Conservation (phyloP, 495 filamentous ascomycete genomes). For the Hamigera avellanea region DNA sequence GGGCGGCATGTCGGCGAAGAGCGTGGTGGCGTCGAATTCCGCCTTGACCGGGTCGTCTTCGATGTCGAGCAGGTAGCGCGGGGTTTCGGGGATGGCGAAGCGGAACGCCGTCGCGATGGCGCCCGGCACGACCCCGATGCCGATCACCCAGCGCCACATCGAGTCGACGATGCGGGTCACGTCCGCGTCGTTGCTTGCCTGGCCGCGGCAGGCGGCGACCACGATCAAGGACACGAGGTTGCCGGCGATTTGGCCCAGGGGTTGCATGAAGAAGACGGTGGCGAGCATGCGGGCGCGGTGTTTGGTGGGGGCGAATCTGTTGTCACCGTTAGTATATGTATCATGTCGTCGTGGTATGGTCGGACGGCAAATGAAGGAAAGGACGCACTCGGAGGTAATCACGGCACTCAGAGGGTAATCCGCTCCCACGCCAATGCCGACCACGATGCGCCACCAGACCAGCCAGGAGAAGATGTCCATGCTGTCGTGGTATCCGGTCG, state of each 20-base stretch:
- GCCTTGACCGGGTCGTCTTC: slow-evolving; percentile 34
- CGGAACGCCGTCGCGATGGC: slow-evolving; percentile 46
- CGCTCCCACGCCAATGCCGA: slow-evolving; percentile 48
- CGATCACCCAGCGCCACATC: slow-evolving; percentile 51
- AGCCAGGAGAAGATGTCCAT: slow-evolving; percentile 48
- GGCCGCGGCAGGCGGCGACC: slow-evolving; percentile 23
- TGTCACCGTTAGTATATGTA: neutral
- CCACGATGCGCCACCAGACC: slow-evolving; percentile 45
- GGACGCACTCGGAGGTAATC: slow-evolving; percentile 46
- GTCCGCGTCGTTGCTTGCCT: slow-evolving; percentile 17
- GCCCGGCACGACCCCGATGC: slow-evolving; percentile 49
- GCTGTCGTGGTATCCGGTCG: slow-evolving; percentile 25
- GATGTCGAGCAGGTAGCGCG: slow-evolving; percentile 43
- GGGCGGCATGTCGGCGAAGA: slow-evolving; percentile 22
- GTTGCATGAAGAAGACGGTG: slow-evolving; percentile 56
- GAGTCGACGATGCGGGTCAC: slow-evolving; percentile 26
- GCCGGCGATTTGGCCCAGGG: slow-evolving; percentile 51
- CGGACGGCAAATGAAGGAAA: slow-evolving; percentile 4
- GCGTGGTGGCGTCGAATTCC: slow-evolving; percentile 33
- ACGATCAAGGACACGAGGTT: slow-evolving; percentile 40
- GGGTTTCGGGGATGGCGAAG: slow-evolving; percentile 50
- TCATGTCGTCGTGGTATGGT: too few relatives aligned
- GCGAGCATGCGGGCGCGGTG: slow-evolving; percentile 53
- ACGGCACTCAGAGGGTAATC: slow-evolving; percentile 48
- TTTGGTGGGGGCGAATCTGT: slow-evolving; percentile 45